phyloP scores from a whole-genome alignment of 495 filamentous ascomycete genomes.

The Xylaria castorea region DNA sequence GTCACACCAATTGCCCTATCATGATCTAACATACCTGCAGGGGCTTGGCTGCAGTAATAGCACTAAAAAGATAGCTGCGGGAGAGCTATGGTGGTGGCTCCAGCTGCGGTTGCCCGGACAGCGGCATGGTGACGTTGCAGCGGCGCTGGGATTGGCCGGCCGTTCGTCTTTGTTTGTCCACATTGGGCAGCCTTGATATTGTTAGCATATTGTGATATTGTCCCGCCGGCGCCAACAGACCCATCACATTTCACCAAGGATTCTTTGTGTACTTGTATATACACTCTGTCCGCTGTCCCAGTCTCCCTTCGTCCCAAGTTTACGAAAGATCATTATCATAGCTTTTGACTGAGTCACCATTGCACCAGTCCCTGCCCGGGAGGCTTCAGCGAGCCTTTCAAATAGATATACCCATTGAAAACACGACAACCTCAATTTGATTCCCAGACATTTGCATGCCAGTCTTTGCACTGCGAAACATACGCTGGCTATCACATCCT shows the following conservation, averaged over 20 bases:
- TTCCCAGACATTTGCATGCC: slow-evolving; percentile 41
- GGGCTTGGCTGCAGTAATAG: neutral
- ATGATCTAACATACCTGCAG: neutral
- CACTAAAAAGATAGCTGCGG: slow-evolving; percentile 4
- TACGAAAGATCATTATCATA: slow-evolving; percentile 21
- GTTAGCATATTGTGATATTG: slow-evolving; percentile 5
- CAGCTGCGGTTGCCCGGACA: slow-evolving; percentile 36
- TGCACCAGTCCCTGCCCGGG: slow-evolving; percentile 5
- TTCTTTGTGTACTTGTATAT: slow-evolving; percentile 21
- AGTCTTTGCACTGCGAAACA: slow-evolving; percentile 26
- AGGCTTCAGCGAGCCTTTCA: slow-evolving; percentile 3
- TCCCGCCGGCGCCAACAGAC: slow-evolving; percentile 21
- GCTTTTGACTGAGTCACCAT: slow-evolving; percentile 7
- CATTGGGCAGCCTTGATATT: slow-evolving; percentile 24
- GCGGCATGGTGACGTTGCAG: slow-evolving; percentile 35
- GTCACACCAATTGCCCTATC: slow-evolving; percentile 15
- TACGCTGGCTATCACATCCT: slow-evolving; percentile 8
- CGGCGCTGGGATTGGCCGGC: slow-evolving; percentile 36
- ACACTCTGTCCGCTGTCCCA: slow-evolving; percentile 7
- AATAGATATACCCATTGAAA: slow-evolving; percentile 22
- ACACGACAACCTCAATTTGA: slow-evolving; percentile 22
- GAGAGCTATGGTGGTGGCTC: slow-evolving; percentile 17
- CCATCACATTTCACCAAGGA: slow-evolving; percentile 33
- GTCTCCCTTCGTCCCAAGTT: neutral
- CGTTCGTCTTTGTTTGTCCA: slow-evolving; percentile 39